Evolutionary conservation across 139 green algal species (phyloP), one percentile per base, ranked within the genome.

Genomic region (Chara braunii): DNA sequence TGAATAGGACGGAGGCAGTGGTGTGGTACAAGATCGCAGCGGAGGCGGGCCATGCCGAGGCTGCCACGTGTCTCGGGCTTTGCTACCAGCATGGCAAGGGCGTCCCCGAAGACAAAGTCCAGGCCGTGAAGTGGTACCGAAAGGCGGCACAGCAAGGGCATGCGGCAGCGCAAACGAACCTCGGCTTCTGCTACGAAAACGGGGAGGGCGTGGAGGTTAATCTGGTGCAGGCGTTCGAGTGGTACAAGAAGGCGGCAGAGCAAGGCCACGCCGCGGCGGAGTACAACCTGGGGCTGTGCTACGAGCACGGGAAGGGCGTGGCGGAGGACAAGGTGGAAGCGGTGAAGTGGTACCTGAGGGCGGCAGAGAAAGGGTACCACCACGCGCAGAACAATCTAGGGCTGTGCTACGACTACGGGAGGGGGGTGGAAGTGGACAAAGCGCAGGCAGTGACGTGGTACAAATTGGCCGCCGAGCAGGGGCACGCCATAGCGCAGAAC

Each of bases 381-480:
- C 34, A 52, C 7, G 67, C 33, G 37, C 64, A 76, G 60, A 40
- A 53, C 65, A 76, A 73, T 31, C 61, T 76, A 6, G 67, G 67
- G 3, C 24, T 43, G 4, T 64, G 37, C 44, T 76, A 76, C 48
- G 67, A 76, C 6, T n/a, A 62, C 11, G 67, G 67, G 22, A 70
- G 30, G 18, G 65, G 67, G 36, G 44, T 76, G 14, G 55, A 61
- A 14, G n/a, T 14, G 45, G 50, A 59, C 50, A 18, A 14, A 53
- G n/a, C 14, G 14, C 14, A 53, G 45, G 50, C 50, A 18, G n/a
- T 23, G 18, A 23, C 18, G 18, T 59, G n/a, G 18, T 18, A 59
- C 50, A 14, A 23, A 23, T 56, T 14, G 7, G 64, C 67, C 6
- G 67, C 67, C 3, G 67, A 61, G 7, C 64, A 76, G 60, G 67